These are phyloP conservation scores for Protomyces pachydermus DNA, from an alignment of 1,139 yeast genomes.

Conservation along the genomic window DNA sequence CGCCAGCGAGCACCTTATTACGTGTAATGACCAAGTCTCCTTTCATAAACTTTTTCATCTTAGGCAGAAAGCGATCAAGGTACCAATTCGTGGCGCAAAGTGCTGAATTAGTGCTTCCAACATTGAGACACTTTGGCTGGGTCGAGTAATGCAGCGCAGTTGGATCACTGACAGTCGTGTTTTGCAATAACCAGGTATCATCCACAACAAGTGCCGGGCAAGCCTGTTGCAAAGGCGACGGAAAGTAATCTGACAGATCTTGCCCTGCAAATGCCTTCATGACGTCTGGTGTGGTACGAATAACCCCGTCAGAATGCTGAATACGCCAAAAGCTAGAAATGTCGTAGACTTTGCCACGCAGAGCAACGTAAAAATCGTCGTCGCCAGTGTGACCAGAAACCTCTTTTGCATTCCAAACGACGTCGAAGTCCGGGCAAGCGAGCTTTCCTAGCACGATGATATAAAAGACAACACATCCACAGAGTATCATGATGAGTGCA, in stretches of 20 bases:
- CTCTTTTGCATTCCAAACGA: constrained; percentile 43
- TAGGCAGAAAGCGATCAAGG: constrained; percentile 39
- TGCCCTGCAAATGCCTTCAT: constrained; percentile 44
- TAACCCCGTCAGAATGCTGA: constrained; percentile 43
- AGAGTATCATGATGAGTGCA: constrained; percentile 39
- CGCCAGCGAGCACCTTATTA: constrained; percentile 33
- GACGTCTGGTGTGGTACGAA: constrained; percentile 36
- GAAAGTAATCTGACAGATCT: constrained; percentile 42
- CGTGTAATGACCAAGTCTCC: constrained; percentile 42
- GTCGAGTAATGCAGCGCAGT: constrained; percentile 40
- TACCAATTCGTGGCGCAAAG: constrained; percentile 42
- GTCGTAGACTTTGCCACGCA: constrained; percentile 44
- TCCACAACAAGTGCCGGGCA: constrained; percentile 42
- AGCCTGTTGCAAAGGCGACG: constrained; percentile 43
- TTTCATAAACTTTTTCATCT: constrained; percentile 39
- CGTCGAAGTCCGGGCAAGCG: constrained; percentile 43
- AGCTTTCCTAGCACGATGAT: constrained; percentile 43
- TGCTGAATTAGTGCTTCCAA: constrained; percentile 35
- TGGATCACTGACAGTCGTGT: constrained; percentile 37
- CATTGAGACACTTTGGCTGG: constrained; percentile 31
- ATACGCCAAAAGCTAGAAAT: constrained; percentile 41
- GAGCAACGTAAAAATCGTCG: constrained; percentile 41
- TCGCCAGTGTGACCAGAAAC: constrained; percentile 41
- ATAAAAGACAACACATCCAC: constrained; percentile 42
- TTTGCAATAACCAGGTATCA: constrained; percentile 35